These are phyloP conservation scores for Tetrahymena borealis DNA, from an alignment of 73 alveolate genomes.

Conservation along the genomic window DNA sequence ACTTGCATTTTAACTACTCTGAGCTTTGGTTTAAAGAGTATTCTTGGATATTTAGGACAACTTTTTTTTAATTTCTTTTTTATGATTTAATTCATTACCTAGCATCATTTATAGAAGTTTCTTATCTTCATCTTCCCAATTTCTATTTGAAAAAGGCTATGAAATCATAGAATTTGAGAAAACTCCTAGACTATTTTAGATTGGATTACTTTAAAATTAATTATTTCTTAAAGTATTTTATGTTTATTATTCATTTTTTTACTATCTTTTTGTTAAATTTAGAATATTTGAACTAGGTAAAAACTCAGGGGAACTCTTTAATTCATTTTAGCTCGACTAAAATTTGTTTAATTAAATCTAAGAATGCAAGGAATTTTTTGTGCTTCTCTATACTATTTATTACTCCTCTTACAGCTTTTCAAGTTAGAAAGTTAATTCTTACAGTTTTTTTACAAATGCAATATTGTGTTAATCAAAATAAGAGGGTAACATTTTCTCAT, in stretches of 20 bases:
- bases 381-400: not conserved
- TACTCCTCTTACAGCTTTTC: not conserved
- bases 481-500: not conserved
- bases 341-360: not conserved
- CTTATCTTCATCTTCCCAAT: not conserved
- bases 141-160: not conserved
- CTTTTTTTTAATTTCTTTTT: not conserved
- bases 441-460: not conserved
- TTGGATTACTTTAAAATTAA: not conserved
- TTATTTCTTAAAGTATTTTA: not conserved
- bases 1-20: not conserved
- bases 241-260: not conserved
- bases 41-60: not conserved
- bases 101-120: not conserved
- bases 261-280: not conserved
- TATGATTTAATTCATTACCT: not conserved
- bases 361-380: not conserved
- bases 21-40: not conserved
- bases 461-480: not conserved
- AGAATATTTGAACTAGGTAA: not conserved
- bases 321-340: not conserved
- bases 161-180: not conserved
- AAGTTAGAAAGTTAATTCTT: not conserved
- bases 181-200: not conserved
- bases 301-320: not conserved